Base-by-base conservation (phyloP, 2,329 filamentous ascomycete species). In the Ophiostoma sp. region DNA sequence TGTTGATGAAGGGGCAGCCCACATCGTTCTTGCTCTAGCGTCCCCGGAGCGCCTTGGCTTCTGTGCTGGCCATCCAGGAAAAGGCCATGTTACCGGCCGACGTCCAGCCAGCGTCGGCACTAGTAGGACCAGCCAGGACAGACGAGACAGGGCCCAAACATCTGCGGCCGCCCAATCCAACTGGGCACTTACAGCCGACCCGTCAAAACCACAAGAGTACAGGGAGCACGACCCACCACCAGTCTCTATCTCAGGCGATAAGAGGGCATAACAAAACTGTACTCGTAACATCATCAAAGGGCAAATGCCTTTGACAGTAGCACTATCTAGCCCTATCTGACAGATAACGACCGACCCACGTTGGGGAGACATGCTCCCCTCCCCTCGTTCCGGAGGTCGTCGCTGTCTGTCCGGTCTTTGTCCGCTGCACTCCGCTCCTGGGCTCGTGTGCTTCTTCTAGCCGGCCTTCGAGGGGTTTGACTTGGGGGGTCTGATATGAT, bases 1-100 rank as follows among this genome's bases (percentile, higher is more conserved):
- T 48, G 4, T 6, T 39, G 17, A 13, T 23, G 20, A 36, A 8
- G 60, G 27, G 5, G 13, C 65, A 15, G 11, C 65, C 65, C 65
- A 67, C 65, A 27, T 67, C 65, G 65, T 67, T 31, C 36, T 67
- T 67, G 65, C 4, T 31, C 65, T 67, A 67, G 65, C 65, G 65
- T 67, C 65, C 65, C 65, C 65, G 65, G 65, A 11, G 36, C 4
- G 33, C 5, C 36, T 67, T 67, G 39, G 64, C 64, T 66, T 66
- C 52, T 17, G 3, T 57, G n/a, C n/a, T 31, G 52, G n/a, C n/a
- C 20, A 13, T 23, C 17, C 35, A 36, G 62, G 62, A 65, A n/a
- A 65, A n/a, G 62, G 62, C 17, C 62, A 65, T 36, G 20, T 65
- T 65, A 33, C 62, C 62, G 62, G 39, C 65, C 35, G 62, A 36